Conservation (phyloP, 2,329 filamentous ascomycete genomes). For the Periglandula ipomoeae region DNA sequence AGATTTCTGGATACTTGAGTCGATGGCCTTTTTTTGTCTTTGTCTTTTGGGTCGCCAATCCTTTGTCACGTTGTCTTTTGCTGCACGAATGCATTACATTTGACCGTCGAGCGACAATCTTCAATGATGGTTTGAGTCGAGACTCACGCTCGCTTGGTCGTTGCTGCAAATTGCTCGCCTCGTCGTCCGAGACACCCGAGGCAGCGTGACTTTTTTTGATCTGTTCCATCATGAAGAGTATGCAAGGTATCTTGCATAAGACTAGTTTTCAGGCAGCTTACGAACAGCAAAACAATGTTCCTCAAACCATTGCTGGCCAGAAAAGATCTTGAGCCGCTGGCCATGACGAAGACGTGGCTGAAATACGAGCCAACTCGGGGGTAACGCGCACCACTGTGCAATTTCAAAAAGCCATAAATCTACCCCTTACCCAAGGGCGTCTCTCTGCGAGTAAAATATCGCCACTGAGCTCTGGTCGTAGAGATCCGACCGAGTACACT, state of each 20-base stretch:
- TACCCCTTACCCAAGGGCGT: constrained; percentile 20
- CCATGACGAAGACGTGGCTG: constrained; percentile 5
- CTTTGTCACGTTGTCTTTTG: not conserved
- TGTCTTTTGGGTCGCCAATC: not conserved
- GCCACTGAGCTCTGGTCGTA: constrained; percentile 15
- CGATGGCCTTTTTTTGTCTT: not conserved
- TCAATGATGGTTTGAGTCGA: not conserved
- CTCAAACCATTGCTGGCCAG: constrained; percentile 34
- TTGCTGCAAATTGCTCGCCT: not conserved
- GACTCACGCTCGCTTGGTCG: not conserved
- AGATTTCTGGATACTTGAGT: no score
- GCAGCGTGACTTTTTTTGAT: not conserved
- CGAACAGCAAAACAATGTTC: constrained; percentile 27
- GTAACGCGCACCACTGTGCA: constrained; percentile 11
- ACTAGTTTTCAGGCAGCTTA: constrained; percentile 41
- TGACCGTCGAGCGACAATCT: not conserved
- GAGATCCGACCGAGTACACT: constrained; percentile 41
- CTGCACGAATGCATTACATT: not conserved
- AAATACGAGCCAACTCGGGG: not conserved
- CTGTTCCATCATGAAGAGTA: constrained; percentile 26
- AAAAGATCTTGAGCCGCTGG: constrained; percentile 33
- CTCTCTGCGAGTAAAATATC: constrained; percentile 38
- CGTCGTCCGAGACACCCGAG: not conserved
- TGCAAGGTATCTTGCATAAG: constrained; percentile 35
- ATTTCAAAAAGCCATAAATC: constrained; percentile 25